Conservation (phyloP, 306 rosid species). For the Cucurbita maxima region DNA sequence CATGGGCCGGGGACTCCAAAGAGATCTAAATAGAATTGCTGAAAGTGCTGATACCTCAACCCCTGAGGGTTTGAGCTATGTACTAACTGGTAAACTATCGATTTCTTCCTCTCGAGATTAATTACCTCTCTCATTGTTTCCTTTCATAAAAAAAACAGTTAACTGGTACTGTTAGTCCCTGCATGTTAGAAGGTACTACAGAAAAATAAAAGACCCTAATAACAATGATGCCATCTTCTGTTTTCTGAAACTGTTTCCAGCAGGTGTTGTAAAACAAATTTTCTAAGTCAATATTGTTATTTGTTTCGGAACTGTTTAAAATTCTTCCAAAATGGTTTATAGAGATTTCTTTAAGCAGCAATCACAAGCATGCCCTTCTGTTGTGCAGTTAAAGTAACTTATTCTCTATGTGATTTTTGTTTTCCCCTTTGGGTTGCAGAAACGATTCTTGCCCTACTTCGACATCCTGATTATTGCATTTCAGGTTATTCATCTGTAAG, state of each 20-base stretch:
- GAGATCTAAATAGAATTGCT: constrained; percentile 86
- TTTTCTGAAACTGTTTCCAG: neutral
- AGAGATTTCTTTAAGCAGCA: neutral
- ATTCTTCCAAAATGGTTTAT: neutral
- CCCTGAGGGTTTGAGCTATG: constrained; percentile 64
- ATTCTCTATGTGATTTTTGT: constrained; percentile 7
- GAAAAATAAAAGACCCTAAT: neutral
- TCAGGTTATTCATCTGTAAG: constrained; percentile 89
- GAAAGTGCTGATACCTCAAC: constrained; percentile 79
- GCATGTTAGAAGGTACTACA: neutral
- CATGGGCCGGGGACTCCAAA: constrained; percentile 70
- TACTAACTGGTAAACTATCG: constrained; percentile 55
- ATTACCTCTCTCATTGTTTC: neutral
- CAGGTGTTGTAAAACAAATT: neutral
- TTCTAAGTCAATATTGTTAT: neutral
- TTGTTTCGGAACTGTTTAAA: neutral
- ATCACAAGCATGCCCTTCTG: neutral
- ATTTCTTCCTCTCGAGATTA: neutral
- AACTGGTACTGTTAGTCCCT: neutral
- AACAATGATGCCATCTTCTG: neutral
- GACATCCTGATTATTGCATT: constrained; percentile 88
- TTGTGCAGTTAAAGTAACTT: neutral
- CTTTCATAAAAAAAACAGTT: neutral
- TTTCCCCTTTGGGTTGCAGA: constrained; percentile 36
- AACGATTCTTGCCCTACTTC: constrained; percentile 81